phyloP scores from a whole-genome alignment of 2,329 filamentous ascomycete genomes.

The Trichophyton verrucosum region DNA sequence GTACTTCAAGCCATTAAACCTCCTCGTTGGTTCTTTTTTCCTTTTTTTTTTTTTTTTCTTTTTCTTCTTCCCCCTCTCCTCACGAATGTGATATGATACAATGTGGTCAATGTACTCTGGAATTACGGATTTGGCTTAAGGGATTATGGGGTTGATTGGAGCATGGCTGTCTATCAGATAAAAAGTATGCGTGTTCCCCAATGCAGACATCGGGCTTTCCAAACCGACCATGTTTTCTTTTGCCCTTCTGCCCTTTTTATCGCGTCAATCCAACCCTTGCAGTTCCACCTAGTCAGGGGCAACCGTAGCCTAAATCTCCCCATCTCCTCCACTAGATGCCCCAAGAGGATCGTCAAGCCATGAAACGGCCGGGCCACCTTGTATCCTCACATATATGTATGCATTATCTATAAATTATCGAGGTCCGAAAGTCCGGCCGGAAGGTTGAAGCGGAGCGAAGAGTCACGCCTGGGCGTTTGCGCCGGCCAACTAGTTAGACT shows the following conservation, averaged over 20 bases:
- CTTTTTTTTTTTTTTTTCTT: background rate
- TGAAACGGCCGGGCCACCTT: slow-evolving; percentile 1
- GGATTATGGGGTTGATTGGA: background rate
- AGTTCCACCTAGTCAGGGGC: background rate
- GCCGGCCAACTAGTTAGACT: background rate
- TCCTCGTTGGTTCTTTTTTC: background rate
- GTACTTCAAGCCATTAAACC: background rate
- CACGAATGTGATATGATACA: slow-evolving; percentile 1
- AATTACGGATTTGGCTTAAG: background rate
- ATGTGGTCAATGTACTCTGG: background rate
- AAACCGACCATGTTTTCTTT: background rate
- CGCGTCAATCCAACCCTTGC: background rate
- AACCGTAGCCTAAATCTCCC: background rate
- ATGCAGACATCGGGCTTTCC: background rate
- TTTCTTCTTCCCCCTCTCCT: background rate
- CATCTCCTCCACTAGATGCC: background rate
- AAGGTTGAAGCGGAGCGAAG: background rate
- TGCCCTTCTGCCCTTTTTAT: background rate
- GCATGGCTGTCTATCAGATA: background rate
- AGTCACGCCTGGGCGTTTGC: background rate
- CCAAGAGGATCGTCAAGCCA: background rate
- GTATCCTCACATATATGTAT: background rate
- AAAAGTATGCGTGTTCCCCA: background rate
- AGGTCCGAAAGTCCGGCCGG: background rate
- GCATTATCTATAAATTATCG: background rate